Conservation (phyloP, 768 basidiomycete genomes). For the Gloeophyllum trabeum region DNA sequence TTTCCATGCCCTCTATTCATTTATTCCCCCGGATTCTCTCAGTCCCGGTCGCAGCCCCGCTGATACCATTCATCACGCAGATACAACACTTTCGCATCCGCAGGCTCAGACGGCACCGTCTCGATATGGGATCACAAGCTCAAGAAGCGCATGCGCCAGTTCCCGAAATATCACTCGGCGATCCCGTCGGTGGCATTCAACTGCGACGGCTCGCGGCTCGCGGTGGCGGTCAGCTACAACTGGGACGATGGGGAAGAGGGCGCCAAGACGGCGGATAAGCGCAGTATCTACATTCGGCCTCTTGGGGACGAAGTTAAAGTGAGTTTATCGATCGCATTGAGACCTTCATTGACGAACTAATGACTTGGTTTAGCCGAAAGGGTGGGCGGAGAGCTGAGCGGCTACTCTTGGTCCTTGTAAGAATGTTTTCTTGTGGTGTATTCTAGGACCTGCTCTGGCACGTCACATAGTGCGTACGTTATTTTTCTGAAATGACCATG, state of each 20-base stretch:
- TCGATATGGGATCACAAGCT: constrained; percentile 97
- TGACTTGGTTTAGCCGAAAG: background rate
- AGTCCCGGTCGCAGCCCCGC: no score
- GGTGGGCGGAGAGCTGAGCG: background rate
- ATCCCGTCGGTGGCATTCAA: constrained; percentile 80
- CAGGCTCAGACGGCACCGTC: constrained; percentile 88
- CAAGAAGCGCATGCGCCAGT: constrained; percentile 90
- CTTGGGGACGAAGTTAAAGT: constrained; percentile 77
- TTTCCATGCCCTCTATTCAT: background rate
- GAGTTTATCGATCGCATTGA: constrained; percentile 7
- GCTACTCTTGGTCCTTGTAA: no score
- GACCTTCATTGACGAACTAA: background rate
- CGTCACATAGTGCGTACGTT: no score
- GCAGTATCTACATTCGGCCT: constrained; percentile 48
- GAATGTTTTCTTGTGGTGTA: no score
- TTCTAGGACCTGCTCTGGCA: no score
- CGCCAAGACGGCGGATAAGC: constrained; percentile 49
- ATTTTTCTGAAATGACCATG: no score
- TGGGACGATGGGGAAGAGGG: constrained; percentile 84
- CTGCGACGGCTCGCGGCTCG: constrained; percentile 71
- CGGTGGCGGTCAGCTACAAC: constrained; percentile 79
- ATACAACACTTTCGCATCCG: constrained; percentile 91
- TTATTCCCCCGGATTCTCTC: background rate
- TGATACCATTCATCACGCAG: constrained; percentile 25
- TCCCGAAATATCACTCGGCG: constrained; percentile 63